Percentiles rank a stretch among this genome's conserved stretches.
phyloP scores from a whole-genome alignment of 2,329 filamentous ascomycete genomes.

The Huntiella savannae region DNA sequence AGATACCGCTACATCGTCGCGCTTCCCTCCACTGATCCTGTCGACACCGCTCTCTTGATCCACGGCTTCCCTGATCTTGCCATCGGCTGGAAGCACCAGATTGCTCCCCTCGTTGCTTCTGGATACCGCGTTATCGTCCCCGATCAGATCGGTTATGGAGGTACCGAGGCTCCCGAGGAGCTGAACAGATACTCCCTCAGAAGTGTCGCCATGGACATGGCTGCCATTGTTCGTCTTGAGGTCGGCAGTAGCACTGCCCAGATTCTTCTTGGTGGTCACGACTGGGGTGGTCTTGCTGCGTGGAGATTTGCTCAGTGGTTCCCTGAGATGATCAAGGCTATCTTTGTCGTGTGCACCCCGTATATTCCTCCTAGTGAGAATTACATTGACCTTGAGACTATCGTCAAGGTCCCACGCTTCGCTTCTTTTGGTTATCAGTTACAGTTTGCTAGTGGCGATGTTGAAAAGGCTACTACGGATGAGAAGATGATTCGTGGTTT shows the following conservation, averaged over 20 bases:
- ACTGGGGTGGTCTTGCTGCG: constrained; percentile 70
- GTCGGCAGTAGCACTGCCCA: constrained; percentile 23
- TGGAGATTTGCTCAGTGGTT: constrained; percentile 59
- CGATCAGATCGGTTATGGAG: constrained; percentile 73
- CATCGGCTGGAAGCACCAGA: constrained; percentile 78
- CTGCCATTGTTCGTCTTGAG: constrained; percentile 43
- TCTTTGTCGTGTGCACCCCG: constrained; percentile 70
- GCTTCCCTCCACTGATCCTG: constrained; percentile 26
- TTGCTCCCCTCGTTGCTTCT: constrained; percentile 53
- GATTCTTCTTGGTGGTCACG: constrained; percentile 76
- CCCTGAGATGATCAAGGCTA: constrained; percentile 49
- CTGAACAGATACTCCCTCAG: constrained; percentile 50
- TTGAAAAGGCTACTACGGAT: constrained; percentile 39
- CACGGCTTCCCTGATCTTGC: constrained; percentile 73
- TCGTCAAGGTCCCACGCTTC: constrained; percentile 33
- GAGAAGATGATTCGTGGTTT: constrained; percentile 48
- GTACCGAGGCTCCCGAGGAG: constrained; percentile 48
- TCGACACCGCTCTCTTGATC: constrained; percentile 34
- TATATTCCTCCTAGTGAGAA: constrained; percentile 35
- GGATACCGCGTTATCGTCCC: constrained; percentile 65
- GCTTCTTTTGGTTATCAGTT: constrained; percentile 72
- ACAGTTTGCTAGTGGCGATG: constrained; percentile 50
- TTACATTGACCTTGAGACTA: constrained; percentile 38
- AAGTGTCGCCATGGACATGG: constrained; percentile 55
- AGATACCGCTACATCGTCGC: constrained; percentile 45